A percentile compares a stretch with the other conserved stretches of the same genome.
Evolutionary conservation across 345 rosid species (phyloP).

Genomic region (Pistacia atlantica): DNA sequence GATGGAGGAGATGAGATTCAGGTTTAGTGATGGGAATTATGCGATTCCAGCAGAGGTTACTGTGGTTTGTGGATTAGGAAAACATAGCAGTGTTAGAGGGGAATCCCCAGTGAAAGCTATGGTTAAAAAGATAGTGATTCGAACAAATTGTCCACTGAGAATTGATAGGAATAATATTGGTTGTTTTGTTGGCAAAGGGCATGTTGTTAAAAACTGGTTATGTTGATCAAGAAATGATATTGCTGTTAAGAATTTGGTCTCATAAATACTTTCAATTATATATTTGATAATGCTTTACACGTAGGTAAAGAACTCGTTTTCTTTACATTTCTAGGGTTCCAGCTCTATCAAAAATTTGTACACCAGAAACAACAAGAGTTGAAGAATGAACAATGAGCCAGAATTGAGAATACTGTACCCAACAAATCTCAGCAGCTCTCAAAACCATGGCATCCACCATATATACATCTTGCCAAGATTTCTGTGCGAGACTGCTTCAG

Average conservation of each 20-base stretch:
- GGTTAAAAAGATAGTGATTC: constrained; percentile 58
- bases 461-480: constrained; percentile 98
- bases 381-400: not conserved
- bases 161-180: constrained; percentile 70
- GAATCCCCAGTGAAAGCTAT: constrained; percentile 70
- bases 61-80: constrained; percentile 74
- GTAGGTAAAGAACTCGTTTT: not conserved
- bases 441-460: constrained; percentile 99
- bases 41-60: constrained; percentile 61
- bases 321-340: not conserved
- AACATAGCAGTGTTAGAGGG: constrained; percentile 67
- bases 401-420: not conserved
- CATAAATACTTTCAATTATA: not conserved
- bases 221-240: constrained; percentile 7
- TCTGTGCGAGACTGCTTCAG: constrained; percentile 91
- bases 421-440: constrained; percentile 11
- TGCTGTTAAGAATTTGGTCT: not conserved
- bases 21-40: constrained; percentile 36
- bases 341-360: not conserved
- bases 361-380: not conserved
- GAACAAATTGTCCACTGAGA: constrained; percentile 62
- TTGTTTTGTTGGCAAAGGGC: constrained; percentile 72
- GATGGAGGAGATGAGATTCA: constrained; percentile 59
- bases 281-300: not conserved
- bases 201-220: constrained; percentile 59